Evolutionary conservation across 495 filamentous ascomycete species (phyloP), one percentile per base, ranked within the genome.

Genomic region (Diplogelasinospora grovesii): DNA sequence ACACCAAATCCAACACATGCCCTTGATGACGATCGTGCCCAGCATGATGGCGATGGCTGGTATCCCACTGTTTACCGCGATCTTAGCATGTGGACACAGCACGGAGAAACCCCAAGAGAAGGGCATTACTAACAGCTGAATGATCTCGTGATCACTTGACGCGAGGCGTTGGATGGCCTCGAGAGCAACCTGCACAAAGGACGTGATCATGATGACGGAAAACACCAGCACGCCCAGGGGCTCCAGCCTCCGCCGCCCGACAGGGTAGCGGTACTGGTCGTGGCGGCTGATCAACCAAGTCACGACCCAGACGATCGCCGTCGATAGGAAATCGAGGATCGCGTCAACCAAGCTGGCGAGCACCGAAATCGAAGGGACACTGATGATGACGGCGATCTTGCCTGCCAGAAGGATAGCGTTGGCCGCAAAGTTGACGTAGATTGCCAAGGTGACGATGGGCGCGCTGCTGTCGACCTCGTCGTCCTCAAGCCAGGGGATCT

Each of bases 311-410:
- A 95, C 80, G 32, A 96, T 95, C 25, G 76, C 80, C 0, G 88
- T 96, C 25, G 77, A 83, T 27, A 96, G 38, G 51, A 94, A 93
- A 53, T 96, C 89, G 10, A 96, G 71, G 0, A 83, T 79, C 3
- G 85, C 88, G 52, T 96, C 89, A 1, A 96, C 89, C 41, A 96
- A 72, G 50, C 81, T 85, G 11, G 89, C 89, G 9, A 96, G 71
- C 10, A 96, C 85, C 4, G 87, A 94, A 41, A 96, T 77, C 11
- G 87, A 94, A 25, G 73, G 85, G 0, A 88, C 89, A 39, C 86
- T 73, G 5, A 82, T 49, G 31, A 88, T 81, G 16, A 90, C 88
- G 36, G 73, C 78, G 28, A 92, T 79, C 54, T 96, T 96, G 19
- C 85, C 81, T 3, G 68, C 75, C 1, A 96, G 71, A 4, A 96